Base-by-base conservation (phyloP, 371 early-diverging fungal genomes). In the Rhizomucor pusillus region DNA sequence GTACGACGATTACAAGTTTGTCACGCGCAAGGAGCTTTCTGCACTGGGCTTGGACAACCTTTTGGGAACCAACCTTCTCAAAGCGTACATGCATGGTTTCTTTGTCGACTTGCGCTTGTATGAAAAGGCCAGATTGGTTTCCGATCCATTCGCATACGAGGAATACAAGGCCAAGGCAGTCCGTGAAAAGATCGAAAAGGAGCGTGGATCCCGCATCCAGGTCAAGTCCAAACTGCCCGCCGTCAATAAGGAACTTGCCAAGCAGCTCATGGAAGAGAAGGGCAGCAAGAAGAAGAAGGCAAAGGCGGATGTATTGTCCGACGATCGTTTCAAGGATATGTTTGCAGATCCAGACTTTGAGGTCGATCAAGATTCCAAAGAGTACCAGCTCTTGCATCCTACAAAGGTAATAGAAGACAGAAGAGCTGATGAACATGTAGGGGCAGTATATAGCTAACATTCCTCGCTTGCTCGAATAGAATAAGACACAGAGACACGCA, bases 11-110 rank as follows among this genome's bases (percentile, higher is more conserved):
- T 97, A 94, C 86, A 97, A 96, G 71, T 98, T 98, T 77, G 88
- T 97, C 34, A 92, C 93, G 3, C 86, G 91, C 58, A 88, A 91
- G 61, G 99, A 98, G 59, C 84, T 98, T 9, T 66, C 83, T 19
- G 71, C 79, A n/a, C 82, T 98, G 52, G 91, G 93, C 14, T 74
- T 98, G 68, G 92, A 94, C 46, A 94, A 97, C 60, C 81, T 96
- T 29, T 79, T 98, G 59, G 99, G 98, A 40, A 92, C 96, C 57
- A 87, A 91, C 57, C 84, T 95, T 4, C 84, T 97, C 67, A 93
- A 91, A 65, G 94, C 97, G 0, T 98, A 98, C 62, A 97, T 98
- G 98, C 98, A 98, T 70, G 98, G 98, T 57, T 98, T 91, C 90
- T 97, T 97, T 67, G 84, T 98, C 57, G 95, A 97, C 65, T 75